Percentiles rank a stretch among this genome's conserved stretches.
phyloP scores from a whole-genome alignment of 106 monocot genomes.

The Posidonia australis region DNA sequence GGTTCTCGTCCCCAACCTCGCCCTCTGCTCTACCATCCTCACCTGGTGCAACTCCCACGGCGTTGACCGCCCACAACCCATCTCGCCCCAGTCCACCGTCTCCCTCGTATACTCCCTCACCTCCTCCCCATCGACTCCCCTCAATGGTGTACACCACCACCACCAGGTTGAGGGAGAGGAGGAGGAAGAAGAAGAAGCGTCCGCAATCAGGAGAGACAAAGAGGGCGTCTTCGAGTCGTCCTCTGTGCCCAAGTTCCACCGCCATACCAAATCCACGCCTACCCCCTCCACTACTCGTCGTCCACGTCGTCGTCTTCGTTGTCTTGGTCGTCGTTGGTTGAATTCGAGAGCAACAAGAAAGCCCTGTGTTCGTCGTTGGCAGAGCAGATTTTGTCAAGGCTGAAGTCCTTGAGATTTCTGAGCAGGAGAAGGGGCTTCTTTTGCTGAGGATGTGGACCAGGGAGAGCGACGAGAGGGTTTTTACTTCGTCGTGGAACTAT shows the following conservation, averaged over 20 bases:
- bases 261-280: background rate
- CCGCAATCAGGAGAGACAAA: background rate
- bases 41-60: conserved; percentile 32
- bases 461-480: conserved; percentile 27
- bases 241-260: background rate
- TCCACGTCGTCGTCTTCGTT: conserved; percentile 2
- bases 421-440: conserved; percentile 35
- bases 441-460: conserved; percentile 39
- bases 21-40: conserved; percentile 42
- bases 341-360: background rate
- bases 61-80: conserved; percentile 5
- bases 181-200: background rate
- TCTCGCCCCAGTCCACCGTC: background rate
- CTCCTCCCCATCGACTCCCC: background rate
- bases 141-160: background rate
- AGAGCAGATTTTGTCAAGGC: conserved; percentile 35
- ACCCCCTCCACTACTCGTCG: background rate
- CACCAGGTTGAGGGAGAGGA: background rate
- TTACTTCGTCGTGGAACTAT: no score
- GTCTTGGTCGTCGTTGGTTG: background rate
- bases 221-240: background rate
- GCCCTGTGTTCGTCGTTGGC: conserved; percentile 1
- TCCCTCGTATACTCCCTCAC: background rate
- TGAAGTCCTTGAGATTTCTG: conserved; percentile 18
- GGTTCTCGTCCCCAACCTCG: conserved; percentile 58